Conservation (phyloP, 257 asterid species). For the Lycium barbarum region DNA sequence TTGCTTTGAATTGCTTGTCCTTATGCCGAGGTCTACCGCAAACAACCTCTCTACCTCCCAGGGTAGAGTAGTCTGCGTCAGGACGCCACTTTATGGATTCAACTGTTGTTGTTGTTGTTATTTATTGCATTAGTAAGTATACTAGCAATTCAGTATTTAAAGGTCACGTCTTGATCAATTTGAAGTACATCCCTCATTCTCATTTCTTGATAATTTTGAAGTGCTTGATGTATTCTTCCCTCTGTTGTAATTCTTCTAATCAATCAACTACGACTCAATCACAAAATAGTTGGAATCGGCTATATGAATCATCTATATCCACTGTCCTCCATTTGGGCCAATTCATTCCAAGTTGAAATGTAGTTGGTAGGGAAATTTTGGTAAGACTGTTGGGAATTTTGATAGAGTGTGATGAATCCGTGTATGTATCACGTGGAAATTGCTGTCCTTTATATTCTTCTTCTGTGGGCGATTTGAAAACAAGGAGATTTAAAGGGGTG, state of each 20-base stretch:
- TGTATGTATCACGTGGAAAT: not conserved
- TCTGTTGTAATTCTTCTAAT: not conserved
- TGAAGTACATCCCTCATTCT: not conserved
- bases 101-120: no score
- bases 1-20: no score
- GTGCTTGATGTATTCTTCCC: not conserved
- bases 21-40: no score
- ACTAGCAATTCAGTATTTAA: not conserved
- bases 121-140: no score
- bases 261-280: not conserved
- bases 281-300: not conserved
- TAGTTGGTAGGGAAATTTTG: not conserved
- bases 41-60: no score
- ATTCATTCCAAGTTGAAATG: not conserved
- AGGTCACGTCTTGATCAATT: not conserved
- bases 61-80: no score
- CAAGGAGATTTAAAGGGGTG: not conserved
- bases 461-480: constrained; percentile 3
- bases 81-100: no score
- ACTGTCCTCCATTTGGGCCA: not conserved
- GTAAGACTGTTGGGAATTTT: not conserved
- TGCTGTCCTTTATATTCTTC: not conserved
- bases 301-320: not conserved
- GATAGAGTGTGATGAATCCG: not conserved
- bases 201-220: not conserved